Evolutionary conservation across 2,329 filamentous ascomycete genomes (phyloP).

Genomic region (Clarireedia hainanense): DNA sequence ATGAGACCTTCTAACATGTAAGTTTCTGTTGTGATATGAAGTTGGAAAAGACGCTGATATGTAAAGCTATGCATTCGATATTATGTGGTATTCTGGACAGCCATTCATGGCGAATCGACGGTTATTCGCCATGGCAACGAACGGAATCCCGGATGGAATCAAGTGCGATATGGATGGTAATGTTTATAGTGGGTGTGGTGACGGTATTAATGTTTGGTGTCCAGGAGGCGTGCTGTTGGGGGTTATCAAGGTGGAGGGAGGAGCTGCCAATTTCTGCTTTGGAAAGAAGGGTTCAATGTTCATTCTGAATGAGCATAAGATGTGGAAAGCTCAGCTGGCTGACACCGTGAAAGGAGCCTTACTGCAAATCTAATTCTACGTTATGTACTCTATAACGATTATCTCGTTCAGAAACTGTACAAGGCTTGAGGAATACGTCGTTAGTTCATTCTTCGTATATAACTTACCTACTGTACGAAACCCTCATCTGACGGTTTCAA

Average conservation of each 20-base stretch:
- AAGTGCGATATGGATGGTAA: conserved; percentile 44
- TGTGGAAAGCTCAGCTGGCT: conserved; percentile 10
- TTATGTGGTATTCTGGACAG: conserved; percentile 10
- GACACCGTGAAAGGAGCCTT: background rate
- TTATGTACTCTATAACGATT: too few relatives aligned
- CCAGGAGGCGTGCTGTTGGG: conserved; percentile 40
- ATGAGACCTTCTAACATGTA: conserved; percentile 26
- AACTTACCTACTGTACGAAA: too few relatives aligned
- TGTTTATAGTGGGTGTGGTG: conserved; percentile 44
- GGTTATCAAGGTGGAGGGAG: conserved; percentile 41
- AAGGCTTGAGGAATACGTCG: too few relatives aligned
- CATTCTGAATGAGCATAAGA: conserved; percentile 13
- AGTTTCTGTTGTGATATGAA: conserved; percentile 5
- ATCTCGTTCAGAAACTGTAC: too few relatives aligned
- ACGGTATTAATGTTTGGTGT: conserved; percentile 46
- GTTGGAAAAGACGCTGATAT: background rate
- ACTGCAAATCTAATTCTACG: background rate
- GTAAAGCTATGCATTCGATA: conserved; percentile 15
- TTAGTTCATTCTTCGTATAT: too few relatives aligned
- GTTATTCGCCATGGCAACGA: conserved; percentile 46
- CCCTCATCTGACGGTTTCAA: too few relatives aligned
- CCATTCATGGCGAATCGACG: conserved; percentile 9
- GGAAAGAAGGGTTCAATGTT: conserved; percentile 11
- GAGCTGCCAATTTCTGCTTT: conserved; percentile 12
- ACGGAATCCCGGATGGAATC: conserved; percentile 50